These are phyloP conservation scores for Hypomontagnella submonticulosa DNA, from an alignment of 495 filamentous ascomycete genomes.

Conservation along the genomic window DNA sequence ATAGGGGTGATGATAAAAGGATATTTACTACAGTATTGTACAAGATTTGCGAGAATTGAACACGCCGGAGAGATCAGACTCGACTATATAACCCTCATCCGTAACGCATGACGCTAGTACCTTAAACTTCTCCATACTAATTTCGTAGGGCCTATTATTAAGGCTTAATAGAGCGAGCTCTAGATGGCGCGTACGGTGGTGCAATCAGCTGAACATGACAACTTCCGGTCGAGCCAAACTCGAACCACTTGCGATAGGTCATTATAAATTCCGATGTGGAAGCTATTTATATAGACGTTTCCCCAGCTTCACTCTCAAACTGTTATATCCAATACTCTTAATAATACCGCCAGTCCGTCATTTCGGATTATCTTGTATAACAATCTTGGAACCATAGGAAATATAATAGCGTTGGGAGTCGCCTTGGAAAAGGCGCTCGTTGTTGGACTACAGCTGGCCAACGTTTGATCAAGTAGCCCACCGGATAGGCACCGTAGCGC, in stretches of 20 bases:
- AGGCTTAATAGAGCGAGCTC: slow-evolving; percentile 21
- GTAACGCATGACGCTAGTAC: slow-evolving; percentile 18
- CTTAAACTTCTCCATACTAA: slow-evolving; percentile 32
- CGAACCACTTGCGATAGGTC: not conserved
- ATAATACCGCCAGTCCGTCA: not conserved
- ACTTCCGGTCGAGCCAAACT: not conserved
- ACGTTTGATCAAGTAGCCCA: not conserved
- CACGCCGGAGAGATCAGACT: not conserved
- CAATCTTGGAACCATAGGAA: not conserved
- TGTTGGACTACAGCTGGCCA: not conserved
- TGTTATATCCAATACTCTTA: too few species aligned
- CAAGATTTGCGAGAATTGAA: not conserved
- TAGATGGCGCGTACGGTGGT: slow-evolving; percentile 9
- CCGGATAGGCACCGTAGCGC: not conserved
- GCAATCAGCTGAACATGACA: slow-evolving; percentile 20
- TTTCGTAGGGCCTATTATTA: slow-evolving; percentile 28
- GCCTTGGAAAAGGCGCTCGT: not conserved
- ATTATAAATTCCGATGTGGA: too few species aligned
- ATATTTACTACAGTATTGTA: slow-evolving; percentile 9
- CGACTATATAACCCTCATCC: slow-evolving; percentile 13
- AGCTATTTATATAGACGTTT: too few species aligned
- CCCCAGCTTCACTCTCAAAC: too few species aligned
- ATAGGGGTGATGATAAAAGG: too few species aligned
- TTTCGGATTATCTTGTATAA: not conserved
- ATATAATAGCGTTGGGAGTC: not conserved